Percentiles rank a stretch among this genome's conserved stretches.
These are phyloP conservation scores for Mucuna pruriens DNA, from an alignment of 306 rosid genomes.

Conservation along the genomic window DNA sequence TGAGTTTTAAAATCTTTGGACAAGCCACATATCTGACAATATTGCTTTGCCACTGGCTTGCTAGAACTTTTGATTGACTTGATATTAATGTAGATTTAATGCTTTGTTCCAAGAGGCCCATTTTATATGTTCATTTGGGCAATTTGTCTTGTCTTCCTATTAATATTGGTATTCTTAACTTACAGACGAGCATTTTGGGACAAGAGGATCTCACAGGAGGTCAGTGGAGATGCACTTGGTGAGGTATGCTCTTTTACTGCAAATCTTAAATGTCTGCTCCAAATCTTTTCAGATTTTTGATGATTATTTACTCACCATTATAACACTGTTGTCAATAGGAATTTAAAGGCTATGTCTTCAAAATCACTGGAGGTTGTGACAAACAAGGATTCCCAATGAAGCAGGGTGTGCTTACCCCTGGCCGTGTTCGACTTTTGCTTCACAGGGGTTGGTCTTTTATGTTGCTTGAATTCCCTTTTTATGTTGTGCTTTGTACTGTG, in stretches of 20 bases:
- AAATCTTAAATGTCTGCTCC: not conserved
- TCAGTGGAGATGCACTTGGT: constrained; percentile 49
- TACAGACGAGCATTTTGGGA: constrained; percentile 53
- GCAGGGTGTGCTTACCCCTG: constrained; percentile 59
- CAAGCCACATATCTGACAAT: not conserved
- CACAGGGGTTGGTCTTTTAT: constrained; percentile 34
- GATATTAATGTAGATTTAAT: not conserved
- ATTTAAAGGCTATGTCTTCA: constrained; percentile 51
- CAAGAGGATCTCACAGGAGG: constrained; percentile 56
- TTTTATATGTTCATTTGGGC: not conserved
- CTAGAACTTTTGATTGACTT: not conserved
- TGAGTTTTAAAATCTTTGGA: not conserved
- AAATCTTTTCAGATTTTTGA: not conserved
- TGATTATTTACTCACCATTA: not conserved
- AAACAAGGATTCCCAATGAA: constrained; percentile 59
- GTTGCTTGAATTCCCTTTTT: not conserved
- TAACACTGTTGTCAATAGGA: constrained; percentile 31
- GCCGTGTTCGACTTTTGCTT: constrained; percentile 54
- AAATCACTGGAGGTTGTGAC: constrained; percentile 58
- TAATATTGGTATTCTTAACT: not conserved
- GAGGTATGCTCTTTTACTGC: constrained; percentile 31
- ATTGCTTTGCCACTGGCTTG: not conserved
- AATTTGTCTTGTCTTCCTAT: not conserved
- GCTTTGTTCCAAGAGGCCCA: not conserved
- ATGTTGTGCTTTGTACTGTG: not conserved